phyloP scores from a whole-genome alignment of 2,329 filamentous ascomycete genomes.

The Coniochaeta pulveracea region DNA sequence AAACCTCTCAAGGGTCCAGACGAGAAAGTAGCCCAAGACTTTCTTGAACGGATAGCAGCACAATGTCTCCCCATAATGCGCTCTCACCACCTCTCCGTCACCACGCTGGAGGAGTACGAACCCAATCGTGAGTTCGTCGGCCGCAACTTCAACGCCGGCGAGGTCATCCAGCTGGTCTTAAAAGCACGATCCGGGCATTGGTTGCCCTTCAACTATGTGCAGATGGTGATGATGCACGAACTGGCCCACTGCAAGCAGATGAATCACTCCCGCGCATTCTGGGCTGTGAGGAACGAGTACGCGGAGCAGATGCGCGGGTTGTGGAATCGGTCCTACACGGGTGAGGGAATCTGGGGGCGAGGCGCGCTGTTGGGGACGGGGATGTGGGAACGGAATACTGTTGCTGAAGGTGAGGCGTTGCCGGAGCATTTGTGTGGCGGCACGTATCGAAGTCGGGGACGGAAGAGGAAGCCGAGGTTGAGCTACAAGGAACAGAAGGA shows the following conservation, averaged over 20 bases:
- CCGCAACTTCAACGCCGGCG: slow-evolving; percentile 83
- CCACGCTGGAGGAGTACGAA: slow-evolving; percentile 69
- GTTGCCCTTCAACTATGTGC: slow-evolving; percentile 74
- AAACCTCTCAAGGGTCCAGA: slow-evolving; percentile 60
- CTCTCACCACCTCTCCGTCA: slow-evolving; percentile 51
- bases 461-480: slow-evolving; percentile 42
- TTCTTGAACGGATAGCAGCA: slow-evolving; percentile 66
- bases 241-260: slow-evolving; percentile 83
- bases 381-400: slow-evolving; percentile 41
- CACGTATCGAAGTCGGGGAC: slow-evolving; percentile 52
- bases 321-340: slow-evolving; percentile 61
- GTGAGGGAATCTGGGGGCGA: slow-evolving; percentile 74
- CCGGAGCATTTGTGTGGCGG: slow-evolving; percentile 72
- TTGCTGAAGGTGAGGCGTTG: slow-evolving; percentile 42
- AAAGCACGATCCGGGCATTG: slow-evolving; percentile 56
- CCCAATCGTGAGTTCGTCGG: slow-evolving; percentile 76
- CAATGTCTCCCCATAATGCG: slow-evolving; percentile 69
- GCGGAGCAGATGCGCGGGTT: slow-evolving; percentile 59
- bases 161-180: slow-evolving; percentile 76
- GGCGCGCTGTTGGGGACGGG: slow-evolving; percentile 54
- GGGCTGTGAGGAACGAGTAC: slow-evolving; percentile 66
- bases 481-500: slow-evolving; percentile 66
- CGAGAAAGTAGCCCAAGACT: slow-evolving; percentile 53
- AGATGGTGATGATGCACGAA: slow-evolving; percentile 96
- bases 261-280: slow-evolving; percentile 78